A percentile compares a stretch with the other conserved stretches of the same genome.
These are phyloP conservation scores for Acacia concinna DNA, from an alignment of 331 rosid genomes.

Conservation along the genomic window DNA sequence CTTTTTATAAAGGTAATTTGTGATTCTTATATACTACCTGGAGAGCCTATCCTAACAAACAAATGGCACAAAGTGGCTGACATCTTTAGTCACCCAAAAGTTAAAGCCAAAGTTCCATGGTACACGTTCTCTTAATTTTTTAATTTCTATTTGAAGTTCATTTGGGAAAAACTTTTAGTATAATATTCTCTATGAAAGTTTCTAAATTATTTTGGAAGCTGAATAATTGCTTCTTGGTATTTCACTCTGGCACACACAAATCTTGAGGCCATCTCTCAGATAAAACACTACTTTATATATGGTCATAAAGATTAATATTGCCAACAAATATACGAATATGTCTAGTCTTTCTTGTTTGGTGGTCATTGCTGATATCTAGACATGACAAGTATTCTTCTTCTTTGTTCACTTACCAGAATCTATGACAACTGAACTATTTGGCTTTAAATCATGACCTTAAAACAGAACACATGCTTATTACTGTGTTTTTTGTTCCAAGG, in stretches of 20 bases:
- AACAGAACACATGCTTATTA: constrained; percentile 34
- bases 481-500: constrained; percentile 56
- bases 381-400: constrained; percentile 4
- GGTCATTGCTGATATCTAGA: constrained; percentile 2
- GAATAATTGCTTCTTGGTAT: neutral
- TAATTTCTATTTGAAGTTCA: neutral
- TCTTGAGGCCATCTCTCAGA: neutral
- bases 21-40: constrained; percentile 82
- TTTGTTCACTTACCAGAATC: constrained; percentile 5
- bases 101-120: constrained; percentile 88
- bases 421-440: constrained; percentile 24
- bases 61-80: constrained; percentile 87
- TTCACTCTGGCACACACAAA: neutral
- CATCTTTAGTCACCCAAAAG: constrained; percentile 77
- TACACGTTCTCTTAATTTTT: constrained; percentile 32
- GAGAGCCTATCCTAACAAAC: constrained; percentile 97
- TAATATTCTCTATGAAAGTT: too few relatives aligned
- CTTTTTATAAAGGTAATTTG: constrained; percentile 72
- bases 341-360: constrained; percentile 1
- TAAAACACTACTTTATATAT: neutral
- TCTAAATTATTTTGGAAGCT: neutral
- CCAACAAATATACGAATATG: constrained; percentile 4
- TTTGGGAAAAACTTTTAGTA: neutral
- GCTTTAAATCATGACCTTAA: constrained; percentile 22
- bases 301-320: constrained; percentile 1